phyloP scores from a whole-genome alignment of 495 filamentous ascomycete genomes.

The Neurospora sp. region DNA sequence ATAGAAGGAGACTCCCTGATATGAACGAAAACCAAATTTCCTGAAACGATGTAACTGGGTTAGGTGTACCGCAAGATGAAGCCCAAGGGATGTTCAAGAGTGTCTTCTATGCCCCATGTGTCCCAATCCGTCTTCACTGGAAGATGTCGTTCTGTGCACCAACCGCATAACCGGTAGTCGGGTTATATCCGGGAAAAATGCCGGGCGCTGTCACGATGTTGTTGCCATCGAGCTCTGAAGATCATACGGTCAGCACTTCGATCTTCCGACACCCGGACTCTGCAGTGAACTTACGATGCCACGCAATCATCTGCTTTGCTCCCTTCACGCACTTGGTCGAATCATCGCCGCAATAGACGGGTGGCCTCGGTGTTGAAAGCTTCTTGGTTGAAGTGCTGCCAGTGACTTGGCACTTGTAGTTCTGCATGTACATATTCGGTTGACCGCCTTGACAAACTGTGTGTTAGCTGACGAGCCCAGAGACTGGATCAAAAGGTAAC shows the following conservation, averaged over 20 bases:
- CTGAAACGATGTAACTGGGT: no score
- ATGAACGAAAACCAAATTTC: no score
- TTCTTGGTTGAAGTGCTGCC: slow-evolving; percentile 28
- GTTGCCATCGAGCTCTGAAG: slow-evolving; percentile 26
- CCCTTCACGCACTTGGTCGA: slow-evolving; percentile 36
- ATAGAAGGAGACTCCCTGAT: no score
- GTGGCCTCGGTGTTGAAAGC: slow-evolving; percentile 30
- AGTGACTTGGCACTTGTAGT: slow-evolving; percentile 44
- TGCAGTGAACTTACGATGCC: slow-evolving; percentile 27
- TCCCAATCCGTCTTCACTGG: neutral
- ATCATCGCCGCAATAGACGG: slow-evolving; percentile 35
- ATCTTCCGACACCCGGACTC: no score
- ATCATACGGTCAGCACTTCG: neutral
- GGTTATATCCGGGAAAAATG: slow-evolving; percentile 29
- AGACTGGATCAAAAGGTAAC: neutral
- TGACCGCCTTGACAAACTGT: slow-evolving; percentile 20
- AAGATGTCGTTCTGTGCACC: slow-evolving; percentile 43
- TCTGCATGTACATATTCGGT: slow-evolving; percentile 42
- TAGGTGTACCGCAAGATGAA: no score
- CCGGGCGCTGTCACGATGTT: slow-evolving; percentile 26
- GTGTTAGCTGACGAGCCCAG: neutral
- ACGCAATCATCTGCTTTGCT: slow-evolving; percentile 47
- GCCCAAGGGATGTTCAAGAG: no score
- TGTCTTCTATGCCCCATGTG: no score
- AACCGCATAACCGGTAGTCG: slow-evolving; percentile 28